Percentiles rank a stretch among this genome's conserved stretches.
Conservation (phyloP, 75 land plant species). For the Selaginella tamariscina region DNA sequence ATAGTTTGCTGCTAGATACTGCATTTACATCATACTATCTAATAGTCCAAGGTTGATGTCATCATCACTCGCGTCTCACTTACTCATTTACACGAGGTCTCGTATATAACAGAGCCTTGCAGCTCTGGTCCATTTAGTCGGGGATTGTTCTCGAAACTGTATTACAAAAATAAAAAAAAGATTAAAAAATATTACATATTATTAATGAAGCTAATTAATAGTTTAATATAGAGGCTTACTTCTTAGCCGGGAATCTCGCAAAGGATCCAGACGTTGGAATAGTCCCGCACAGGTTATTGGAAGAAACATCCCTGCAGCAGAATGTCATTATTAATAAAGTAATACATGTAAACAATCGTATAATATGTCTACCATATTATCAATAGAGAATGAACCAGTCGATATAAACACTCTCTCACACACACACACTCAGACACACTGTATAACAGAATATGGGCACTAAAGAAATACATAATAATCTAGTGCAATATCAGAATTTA, state of each 20-base stretch:
- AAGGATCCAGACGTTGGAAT: conserved; percentile 10
- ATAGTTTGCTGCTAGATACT: too few species aligned
- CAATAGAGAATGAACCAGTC: too few species aligned
- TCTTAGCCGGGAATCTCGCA: conserved; percentile 4
- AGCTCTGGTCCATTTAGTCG: conserved; percentile 9
- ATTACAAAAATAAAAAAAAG: background rate
- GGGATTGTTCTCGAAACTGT: conserved; percentile 11
- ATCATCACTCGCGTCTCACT: background rate
- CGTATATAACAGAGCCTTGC: conserved; percentile 6
- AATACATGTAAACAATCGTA: too few species aligned
- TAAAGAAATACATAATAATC: too few species aligned
- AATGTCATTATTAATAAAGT: too few species aligned
- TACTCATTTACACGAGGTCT: background rate
- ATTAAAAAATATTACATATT: background rate
- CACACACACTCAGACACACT: background rate
- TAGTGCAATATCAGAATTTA: too few species aligned
- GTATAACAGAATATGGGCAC: background rate
- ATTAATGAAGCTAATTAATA: background rate
- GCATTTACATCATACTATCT: too few species aligned
- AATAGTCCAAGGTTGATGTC: too few species aligned
- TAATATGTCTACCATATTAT: too few species aligned
- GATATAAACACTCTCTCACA: too few species aligned
- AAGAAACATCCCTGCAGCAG: background rate
- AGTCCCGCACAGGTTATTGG: conserved; percentile 4
- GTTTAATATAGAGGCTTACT: background rate